Base-by-base conservation (phyloP, 306 rosid species). In the Medicago truncatula region DNA sequence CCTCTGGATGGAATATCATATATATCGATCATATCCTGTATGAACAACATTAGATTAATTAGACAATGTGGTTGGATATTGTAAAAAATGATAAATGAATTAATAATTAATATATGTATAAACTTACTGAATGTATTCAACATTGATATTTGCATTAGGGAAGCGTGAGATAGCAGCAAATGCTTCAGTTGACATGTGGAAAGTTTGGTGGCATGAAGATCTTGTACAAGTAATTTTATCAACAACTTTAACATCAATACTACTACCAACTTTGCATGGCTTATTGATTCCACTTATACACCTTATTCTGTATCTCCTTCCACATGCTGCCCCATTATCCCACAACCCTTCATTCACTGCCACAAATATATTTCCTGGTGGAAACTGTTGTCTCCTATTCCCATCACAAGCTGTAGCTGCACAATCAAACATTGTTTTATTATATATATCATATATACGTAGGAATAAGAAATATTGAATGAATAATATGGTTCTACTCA, bases 301-400 rank as follows among this genome's bases (percentile, higher is more conserved):
- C 53, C 93, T 75, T 58, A 88, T 9, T 82, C 86, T 84, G 83
- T 89, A 92, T n/a, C 89, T 66, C 70, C 96, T 80, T 38, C 96
- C 97, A 68, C 96, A 88, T 0, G 97, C 91, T 2, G 92, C 96
- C 0, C 96, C 96, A n/a, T 91, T 88, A 36, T 91, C 96, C 96
- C 96, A 91, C 34, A 88, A 74, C 8, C 92, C 93, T 74, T 91
- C 93, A 46, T 85, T 86, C 75, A 88, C 96, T 0, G 93, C 84
- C 31, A 75, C 90, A 21, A 88, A 87, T 1, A 82, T 56, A 41
- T 79, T 85, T 1, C 88, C 92, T 0, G 85, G 74, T 0, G 92
- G 96, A 67, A 90, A 86, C 70, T 88, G 89, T 0, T 77, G 79
- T 50, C 57, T 2, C 31, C 74, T 76, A 11, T 63, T 79, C 11